These are phyloP conservation scores for Zalaria obscura DNA, from an alignment of 2,329 filamentous ascomycete species.

Conservation along the genomic window DNA sequence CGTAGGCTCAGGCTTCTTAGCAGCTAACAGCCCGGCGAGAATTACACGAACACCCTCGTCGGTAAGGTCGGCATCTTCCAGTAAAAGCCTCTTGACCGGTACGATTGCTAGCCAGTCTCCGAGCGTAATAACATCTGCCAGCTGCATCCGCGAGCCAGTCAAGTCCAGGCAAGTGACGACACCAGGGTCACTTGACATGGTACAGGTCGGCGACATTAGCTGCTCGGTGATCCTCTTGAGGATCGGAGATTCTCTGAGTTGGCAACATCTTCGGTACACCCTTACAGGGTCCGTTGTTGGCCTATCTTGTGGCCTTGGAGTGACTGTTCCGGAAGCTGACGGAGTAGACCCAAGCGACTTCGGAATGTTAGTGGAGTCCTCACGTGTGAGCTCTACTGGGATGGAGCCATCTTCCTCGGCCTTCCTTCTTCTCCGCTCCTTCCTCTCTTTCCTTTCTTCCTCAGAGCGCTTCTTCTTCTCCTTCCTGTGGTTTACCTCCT, in stretches of 20 bases:
- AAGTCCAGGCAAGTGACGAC: constrained; percentile 72
- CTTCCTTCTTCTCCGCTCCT: constrained; percentile 72
- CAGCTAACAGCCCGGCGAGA: constrained; percentile 70
- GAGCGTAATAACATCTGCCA: constrained; percentile 72
- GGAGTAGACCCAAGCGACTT: constrained; percentile 10
- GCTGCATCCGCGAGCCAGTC: constrained; percentile 68
- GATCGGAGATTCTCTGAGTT: constrained; percentile 82
- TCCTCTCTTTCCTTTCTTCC: constrained; percentile 80
- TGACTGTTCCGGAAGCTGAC: constrained; percentile 5
- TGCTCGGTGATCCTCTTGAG: constrained; percentile 86
- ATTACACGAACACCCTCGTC: constrained; percentile 81
- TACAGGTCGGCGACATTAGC: constrained; percentile 57
- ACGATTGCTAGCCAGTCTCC: constrained; percentile 92
- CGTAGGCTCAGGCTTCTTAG: constrained; percentile 47
- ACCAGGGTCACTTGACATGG: constrained; percentile 49
- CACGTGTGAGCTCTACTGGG: constrained; percentile 67
- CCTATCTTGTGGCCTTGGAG: constrained; percentile 42
- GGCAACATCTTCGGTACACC: constrained; percentile 89
- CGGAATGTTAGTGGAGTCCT: constrained; percentile 28
- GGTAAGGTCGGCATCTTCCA: constrained; percentile 76
- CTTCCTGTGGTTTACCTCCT: constrained; percentile 43
- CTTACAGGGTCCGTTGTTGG: constrained; percentile 84
- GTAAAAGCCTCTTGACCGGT: constrained; percentile 68
- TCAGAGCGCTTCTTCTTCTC: constrained; percentile 95
- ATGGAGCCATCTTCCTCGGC: constrained; percentile 80